phyloP scores from a whole-genome alignment of 305 asterid species.

The Andrographis paniculata region DNA sequence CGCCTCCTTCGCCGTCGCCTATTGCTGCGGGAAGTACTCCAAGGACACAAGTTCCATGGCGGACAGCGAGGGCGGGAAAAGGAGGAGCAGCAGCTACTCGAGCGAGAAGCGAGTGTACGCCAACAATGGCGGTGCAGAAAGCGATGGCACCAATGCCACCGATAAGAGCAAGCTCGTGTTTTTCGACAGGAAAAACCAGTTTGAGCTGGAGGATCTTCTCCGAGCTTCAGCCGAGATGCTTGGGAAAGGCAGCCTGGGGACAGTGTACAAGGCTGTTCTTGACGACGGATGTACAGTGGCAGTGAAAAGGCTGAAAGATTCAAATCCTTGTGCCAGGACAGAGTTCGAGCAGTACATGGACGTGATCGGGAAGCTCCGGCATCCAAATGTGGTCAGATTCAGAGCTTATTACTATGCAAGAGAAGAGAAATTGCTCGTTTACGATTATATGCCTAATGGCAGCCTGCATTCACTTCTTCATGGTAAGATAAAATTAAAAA shows the following conservation, averaged over 20 bases:
- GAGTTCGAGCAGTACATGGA: conserved; percentile 96
- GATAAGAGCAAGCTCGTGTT: conserved; percentile 65
- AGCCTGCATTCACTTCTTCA: conserved; percentile 86
- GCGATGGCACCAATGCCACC: conserved; percentile 51
- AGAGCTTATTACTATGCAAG: conserved; percentile 87
- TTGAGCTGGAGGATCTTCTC: conserved; percentile 72
- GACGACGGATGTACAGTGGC: conserved; percentile 83
- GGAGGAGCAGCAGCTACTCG: conserved; percentile 60
- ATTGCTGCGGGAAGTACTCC: conserved; percentile 41
- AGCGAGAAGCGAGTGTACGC: conserved; percentile 52
- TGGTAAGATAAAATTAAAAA: conserved; percentile 26
- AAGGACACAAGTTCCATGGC: conserved; percentile 31
- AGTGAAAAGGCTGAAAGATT: conserved; percentile 83
- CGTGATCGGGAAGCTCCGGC: conserved; percentile 82
- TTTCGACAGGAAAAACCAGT: conserved; percentile 65
- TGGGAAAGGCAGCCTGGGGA: conserved; percentile 85
- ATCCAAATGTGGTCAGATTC: conserved; percentile 71
- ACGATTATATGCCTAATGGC: conserved; percentile 82
- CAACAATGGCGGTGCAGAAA: conserved; percentile 39
- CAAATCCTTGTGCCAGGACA: conserved; percentile 68
- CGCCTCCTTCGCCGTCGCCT: conserved; percentile 31
- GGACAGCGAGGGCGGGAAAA: conserved; percentile 56
- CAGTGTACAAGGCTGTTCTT: conserved; percentile 85
- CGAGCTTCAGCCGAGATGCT: conserved; percentile 97
- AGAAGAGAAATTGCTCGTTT: conserved; percentile 84